Percentiles rank a stretch among this genome's conserved stretches.
Conservation (phyloP, 2,329 filamentous ascomycete genomes). For the Cercospora sojina region DNA sequence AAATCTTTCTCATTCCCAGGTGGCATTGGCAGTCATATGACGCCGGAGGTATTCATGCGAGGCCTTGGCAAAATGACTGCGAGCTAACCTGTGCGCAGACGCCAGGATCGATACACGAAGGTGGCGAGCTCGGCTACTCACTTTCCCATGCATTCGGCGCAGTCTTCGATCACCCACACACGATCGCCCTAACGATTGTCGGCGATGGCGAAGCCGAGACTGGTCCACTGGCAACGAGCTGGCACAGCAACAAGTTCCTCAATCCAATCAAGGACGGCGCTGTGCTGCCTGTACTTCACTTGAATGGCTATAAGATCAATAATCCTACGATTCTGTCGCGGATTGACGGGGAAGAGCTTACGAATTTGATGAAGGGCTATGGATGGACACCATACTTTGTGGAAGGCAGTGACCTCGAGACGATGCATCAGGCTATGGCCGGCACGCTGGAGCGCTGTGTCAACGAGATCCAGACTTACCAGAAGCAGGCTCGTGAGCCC, state of each 20-base stretch:
- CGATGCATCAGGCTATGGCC: slow-evolving; percentile 82
- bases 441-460: slow-evolving; percentile 72
- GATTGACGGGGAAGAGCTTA: slow-evolving; percentile 71
- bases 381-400: slow-evolving; percentile 80
- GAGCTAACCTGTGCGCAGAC: slow-evolving; percentile 53
- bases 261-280: slow-evolving; percentile 77
- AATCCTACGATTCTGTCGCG: slow-evolving; percentile 73
- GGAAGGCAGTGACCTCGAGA: slow-evolving; percentile 69
- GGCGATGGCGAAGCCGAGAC: slow-evolving; percentile 82
- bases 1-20: slow-evolving; percentile 81
- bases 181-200: slow-evolving; percentile 75
- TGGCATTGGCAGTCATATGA: slow-evolving; percentile 74
- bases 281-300: slow-evolving; percentile 72
- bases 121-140: slow-evolving; percentile 78
- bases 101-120: slow-evolving; percentile 70
- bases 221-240: slow-evolving; percentile 72
- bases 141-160: slow-evolving; percentile 75
- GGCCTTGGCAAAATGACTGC: no score
- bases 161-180: slow-evolving; percentile 71
- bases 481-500: slow-evolving; percentile 69
- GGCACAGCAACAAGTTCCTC: slow-evolving; percentile 81
- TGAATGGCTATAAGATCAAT: slow-evolving; percentile 86
- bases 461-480: slow-evolving; percentile 64
- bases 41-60: slow-evolving; percentile 41
- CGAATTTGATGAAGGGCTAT: slow-evolving; percentile 68